These are phyloP conservation scores for Penicillium coprophilum DNA, from an alignment of 495 filamentous ascomycete genomes.

Conservation along the genomic window DNA sequence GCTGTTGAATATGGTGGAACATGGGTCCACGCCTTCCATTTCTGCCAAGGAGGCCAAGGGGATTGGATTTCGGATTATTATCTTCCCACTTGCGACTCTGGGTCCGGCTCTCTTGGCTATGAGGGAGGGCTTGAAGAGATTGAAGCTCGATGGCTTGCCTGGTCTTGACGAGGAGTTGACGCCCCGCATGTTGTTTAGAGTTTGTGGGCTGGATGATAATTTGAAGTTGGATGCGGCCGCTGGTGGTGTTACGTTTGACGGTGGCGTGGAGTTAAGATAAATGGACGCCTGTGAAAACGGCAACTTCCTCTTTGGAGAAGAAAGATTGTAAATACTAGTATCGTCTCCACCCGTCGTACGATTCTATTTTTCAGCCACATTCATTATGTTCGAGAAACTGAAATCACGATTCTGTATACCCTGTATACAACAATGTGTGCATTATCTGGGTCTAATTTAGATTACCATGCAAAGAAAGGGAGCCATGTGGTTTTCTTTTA, in stretches of 20 bases:
- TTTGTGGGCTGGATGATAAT: constrained; percentile 59
- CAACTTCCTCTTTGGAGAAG: neutral
- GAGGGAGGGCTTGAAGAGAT: constrained; percentile 45
- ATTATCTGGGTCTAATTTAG: neutral
- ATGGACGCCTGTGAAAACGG: too few relatives aligned
- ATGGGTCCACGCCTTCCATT: constrained; percentile 59
- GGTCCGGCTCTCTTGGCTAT: constrained; percentile 55
- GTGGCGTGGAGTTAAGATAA: constrained; percentile 37
- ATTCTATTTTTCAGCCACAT: neutral
- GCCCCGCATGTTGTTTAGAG: constrained; percentile 54
- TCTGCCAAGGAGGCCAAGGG: constrained; percentile 57
- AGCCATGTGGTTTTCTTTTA: neutral
- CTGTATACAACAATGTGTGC: too few relatives aligned
- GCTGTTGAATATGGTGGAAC: constrained; percentile 65
- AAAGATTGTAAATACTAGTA: neutral
- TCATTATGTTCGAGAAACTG: too few relatives aligned
- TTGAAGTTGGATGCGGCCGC: constrained; percentile 57
- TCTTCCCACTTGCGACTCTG: constrained; percentile 56
- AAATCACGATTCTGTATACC: too few relatives aligned
- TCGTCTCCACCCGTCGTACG: neutral
- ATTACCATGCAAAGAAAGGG: neutral
- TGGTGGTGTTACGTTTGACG: constrained; percentile 51
- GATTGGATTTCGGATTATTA: constrained; percentile 64
- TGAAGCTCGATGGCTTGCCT: constrained; percentile 51
- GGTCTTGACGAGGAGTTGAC: constrained; percentile 48